Conservation (phyloP, 805 yeast genomes). For the Monosporozyma aquatica region DNA sequence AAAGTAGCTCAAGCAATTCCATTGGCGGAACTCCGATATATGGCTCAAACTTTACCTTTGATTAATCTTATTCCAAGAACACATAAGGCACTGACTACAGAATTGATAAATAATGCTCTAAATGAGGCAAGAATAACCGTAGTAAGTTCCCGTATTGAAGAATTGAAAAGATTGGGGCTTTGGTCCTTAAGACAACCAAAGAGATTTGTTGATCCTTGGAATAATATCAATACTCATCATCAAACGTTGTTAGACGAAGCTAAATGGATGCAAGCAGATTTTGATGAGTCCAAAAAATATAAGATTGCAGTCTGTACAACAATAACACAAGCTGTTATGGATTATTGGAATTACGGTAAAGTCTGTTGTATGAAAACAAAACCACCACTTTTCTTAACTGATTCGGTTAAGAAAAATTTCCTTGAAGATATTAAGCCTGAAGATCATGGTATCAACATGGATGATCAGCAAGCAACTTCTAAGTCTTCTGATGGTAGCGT, state of each 20-base stretch:
- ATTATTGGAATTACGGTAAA: constrained; percentile 72
- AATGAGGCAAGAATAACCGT: constrained; percentile 89
- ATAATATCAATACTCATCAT: constrained; percentile 49
- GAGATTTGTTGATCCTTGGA: constrained; percentile 57
- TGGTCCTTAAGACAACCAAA: constrained; percentile 90
- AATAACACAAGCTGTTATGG: constrained; percentile 64
- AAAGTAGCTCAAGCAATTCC: constrained; percentile 52
- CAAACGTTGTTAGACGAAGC: constrained; percentile 67
- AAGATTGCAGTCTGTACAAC: constrained; percentile 61
- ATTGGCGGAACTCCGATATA: constrained; percentile 75
- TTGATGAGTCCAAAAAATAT: constrained; percentile 58
- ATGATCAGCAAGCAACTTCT: background rate
- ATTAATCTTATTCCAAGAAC: constrained; percentile 74
- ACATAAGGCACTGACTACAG: constrained; percentile 79
- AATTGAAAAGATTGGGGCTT: constrained; percentile 71
- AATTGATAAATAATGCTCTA: constrained; percentile 72
- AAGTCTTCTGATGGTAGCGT: background rate
- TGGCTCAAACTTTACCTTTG: constrained; percentile 81
- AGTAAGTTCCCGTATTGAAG: constrained; percentile 83
- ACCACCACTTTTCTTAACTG: constrained; percentile 18
- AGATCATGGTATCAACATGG: background rate
- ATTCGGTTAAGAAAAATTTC: background rate
- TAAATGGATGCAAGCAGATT: constrained; percentile 76
- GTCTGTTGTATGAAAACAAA: constrained; percentile 51
- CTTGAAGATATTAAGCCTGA: background rate